phyloP scores from a whole-genome alignment of 176 grass and related monocot species.

The Carex parvula region DNA sequence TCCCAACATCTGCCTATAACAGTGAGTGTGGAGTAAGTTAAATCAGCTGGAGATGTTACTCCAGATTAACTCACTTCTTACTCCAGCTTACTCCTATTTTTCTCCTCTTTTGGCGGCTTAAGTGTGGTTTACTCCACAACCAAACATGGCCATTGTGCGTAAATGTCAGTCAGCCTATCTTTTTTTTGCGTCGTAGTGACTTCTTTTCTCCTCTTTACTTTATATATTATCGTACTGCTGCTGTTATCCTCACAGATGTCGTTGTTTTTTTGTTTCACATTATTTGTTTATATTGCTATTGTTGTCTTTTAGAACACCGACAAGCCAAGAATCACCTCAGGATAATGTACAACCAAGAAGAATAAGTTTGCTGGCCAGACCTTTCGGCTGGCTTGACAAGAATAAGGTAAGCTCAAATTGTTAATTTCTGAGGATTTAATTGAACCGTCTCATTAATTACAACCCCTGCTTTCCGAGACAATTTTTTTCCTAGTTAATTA shows the following conservation, averaged over 20 bases:
- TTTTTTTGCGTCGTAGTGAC: neutral
- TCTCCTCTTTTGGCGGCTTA: too few relatives aligned
- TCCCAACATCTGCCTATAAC: too few relatives aligned
- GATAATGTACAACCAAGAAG: constrained; percentile 75
- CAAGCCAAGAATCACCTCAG: constrained; percentile 66
- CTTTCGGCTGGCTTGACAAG: constrained; percentile 75
- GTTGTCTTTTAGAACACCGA: constrained; percentile 48
- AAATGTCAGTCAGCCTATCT: neutral
- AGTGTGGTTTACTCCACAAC: too few relatives aligned
- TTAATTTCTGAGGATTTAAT: neutral
- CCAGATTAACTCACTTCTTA: too few relatives aligned
- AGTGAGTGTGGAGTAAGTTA: too few relatives aligned
- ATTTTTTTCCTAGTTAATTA: constrained; percentile 5
- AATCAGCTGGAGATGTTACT: too few relatives aligned
- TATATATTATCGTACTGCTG: constrained; percentile 10
- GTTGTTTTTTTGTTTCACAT: neutral
- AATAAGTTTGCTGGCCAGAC: constrained; percentile 89
- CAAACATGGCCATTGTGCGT: neutral
- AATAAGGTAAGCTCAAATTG: constrained; percentile 64
- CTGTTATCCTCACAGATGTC: neutral
- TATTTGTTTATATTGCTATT: neutral
- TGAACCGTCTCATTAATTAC: neutral
- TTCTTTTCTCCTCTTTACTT: neutral
- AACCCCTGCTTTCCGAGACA: neutral
- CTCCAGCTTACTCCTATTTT: too few relatives aligned